phyloP scores from a whole-genome alignment of 140 eudicot species.

The Bidens hawaiensis region DNA sequence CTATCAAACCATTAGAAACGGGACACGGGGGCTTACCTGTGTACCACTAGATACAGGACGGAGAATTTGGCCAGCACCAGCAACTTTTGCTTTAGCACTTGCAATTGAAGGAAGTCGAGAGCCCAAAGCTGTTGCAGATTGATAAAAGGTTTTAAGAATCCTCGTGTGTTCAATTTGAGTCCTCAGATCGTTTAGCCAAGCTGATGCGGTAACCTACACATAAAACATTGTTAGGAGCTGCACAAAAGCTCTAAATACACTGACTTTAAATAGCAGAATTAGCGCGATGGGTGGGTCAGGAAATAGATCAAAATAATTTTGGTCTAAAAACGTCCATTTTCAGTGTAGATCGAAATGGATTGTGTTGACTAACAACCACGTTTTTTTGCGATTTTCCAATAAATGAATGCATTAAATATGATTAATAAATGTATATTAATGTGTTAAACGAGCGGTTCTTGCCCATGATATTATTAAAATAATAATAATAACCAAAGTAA shows the following conservation, averaged over 20 bases:
- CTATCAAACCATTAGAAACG: neutral
- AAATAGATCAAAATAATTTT: neutral
- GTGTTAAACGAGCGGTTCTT: neutral
- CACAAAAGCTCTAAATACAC: neutral
- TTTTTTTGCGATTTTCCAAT: neutral
- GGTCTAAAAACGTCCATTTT: neutral
- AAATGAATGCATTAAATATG: neutral
- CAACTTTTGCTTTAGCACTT: slow-evolving; percentile 84
- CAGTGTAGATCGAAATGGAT: too few relatives aligned
- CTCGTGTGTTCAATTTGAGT: slow-evolving; percentile 87
- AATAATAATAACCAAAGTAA: neutral
- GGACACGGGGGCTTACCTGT: slow-evolving; percentile 44
- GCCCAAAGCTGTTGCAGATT: slow-evolving; percentile 94
- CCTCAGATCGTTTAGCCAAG: slow-evolving; percentile 94
- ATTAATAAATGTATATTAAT: neutral
- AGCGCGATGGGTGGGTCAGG: neutral
- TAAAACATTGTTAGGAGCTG: neutral
- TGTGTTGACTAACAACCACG: neutral
- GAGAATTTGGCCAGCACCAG: slow-evolving; percentile 90
- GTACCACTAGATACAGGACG: slow-evolving; percentile 94
- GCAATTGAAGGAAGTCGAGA: slow-evolving; percentile 97
- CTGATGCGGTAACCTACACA: slow-evolving; percentile 93
- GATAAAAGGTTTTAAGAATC: slow-evolving; percentile 79
- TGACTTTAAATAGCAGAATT: neutral
- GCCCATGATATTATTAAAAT: neutral